Base-by-base conservation (phyloP, 2,329 filamentous ascomycete species). In the Curvularia sp. region DNA sequence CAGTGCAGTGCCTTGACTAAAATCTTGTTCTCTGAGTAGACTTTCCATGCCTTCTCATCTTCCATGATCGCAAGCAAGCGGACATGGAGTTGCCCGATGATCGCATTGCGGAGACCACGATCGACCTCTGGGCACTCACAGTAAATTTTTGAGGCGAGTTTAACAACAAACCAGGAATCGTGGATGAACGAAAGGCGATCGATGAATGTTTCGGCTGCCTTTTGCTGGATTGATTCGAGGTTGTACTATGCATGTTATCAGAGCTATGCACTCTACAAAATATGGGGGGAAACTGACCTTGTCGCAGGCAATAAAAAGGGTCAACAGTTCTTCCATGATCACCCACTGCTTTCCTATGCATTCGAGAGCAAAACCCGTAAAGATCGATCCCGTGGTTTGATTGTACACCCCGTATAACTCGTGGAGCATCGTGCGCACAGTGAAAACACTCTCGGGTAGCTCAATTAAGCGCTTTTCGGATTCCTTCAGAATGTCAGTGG, bases 391-490 rank as follows among this genome's bases (percentile, higher is more conserved):
- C 0, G 64, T 72, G 0, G 54, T 63, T 0, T 58, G 26, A 41
- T 68, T 68, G 42, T 64, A 61, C 0, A 61, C 56, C 5, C 49
- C 64, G 18, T 72, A 70, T 5, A 70, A 53, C 41, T 69, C 66
- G 1, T 67, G 50, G 0, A 70, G 65, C 18, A 72, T 18, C 0
- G 46, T 48, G 9, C 46, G 52, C 0, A 70, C 30, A 1, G 57
- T 66, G 5, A 47, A n/a, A 6, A 48, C 57, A 9, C 55, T 57
- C 24, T 72, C 69, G 1, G 64, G 65, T 0, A 72, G 53, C 3
- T 28, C 26, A 24, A 70, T 66, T 1, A 30, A 55, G 0, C 57
- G 47, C 5, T 55, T 24, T 1, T 46, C 50, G 9, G 53, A 60
- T 44, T 69, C 68, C 68, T 69, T 22, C 1, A 0, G 12, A 3